phyloP scores from a whole-genome alignment of 176 grass and related monocot genomes.

The Poa annua region DNA sequence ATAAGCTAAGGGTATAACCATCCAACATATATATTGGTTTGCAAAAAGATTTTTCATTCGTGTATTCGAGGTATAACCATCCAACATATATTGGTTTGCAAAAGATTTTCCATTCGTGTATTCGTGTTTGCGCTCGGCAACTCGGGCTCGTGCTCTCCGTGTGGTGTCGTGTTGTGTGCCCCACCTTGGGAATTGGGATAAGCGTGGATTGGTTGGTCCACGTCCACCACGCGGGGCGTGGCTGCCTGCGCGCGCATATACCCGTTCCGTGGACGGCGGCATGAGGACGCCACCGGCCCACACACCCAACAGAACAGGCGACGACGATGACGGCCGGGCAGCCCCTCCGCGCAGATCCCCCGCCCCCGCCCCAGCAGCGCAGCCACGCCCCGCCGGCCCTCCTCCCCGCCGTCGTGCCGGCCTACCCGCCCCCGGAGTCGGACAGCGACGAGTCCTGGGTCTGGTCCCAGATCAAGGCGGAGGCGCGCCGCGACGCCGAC shows the following conservation, averaged over 20 bases:
- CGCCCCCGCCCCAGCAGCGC: not conserved
- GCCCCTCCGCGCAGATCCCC: slow-evolving; percentile 22
- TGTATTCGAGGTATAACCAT: too few species aligned
- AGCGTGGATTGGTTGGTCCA: not conserved
- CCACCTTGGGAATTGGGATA: slow-evolving; percentile 2
- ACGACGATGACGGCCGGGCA: slow-evolving; percentile 53
- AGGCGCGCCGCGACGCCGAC: slow-evolving; percentile 78
- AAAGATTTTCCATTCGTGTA: too few species aligned
- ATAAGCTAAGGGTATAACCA: too few species aligned
- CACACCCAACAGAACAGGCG: slow-evolving; percentile 18
- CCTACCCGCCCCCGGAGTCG: slow-evolving; percentile 74
- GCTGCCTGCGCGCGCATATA: slow-evolving; percentile 9
- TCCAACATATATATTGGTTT: too few species aligned
- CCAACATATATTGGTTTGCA: too few species aligned
- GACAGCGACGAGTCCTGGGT: slow-evolving; percentile 77
- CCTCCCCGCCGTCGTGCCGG: slow-evolving; percentile 44
- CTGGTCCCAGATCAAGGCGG: slow-evolving; percentile 91
- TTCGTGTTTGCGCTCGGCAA: not conserved
- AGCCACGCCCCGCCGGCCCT: slow-evolving; percentile 26
- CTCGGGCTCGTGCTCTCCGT: not conserved
- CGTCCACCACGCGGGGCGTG: slow-evolving; percentile 22
- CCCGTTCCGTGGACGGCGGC: slow-evolving; percentile 2
- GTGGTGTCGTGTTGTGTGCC: not conserved
- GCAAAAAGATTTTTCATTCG: too few species aligned
- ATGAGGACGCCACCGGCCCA: not conserved